Evolutionary conservation across 2,329 filamentous ascomycete species (phyloP), one percentile per base, ranked within the genome.

Genomic region (Nemania sp.): DNA sequence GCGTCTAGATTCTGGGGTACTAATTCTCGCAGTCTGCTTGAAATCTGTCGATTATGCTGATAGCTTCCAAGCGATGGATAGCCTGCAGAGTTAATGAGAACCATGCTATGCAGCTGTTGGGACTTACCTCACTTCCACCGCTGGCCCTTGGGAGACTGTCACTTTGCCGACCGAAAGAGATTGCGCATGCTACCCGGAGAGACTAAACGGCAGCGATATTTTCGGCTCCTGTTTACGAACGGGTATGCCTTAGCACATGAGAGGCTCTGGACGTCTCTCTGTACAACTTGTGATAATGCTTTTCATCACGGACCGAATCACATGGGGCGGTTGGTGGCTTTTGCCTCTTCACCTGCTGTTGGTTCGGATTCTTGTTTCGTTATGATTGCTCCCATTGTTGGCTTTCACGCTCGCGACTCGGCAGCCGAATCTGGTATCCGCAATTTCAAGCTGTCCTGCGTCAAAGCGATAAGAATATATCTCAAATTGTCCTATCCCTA

Each of bases 21-120:
- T 91, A 22, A 90, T 88, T 0, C 90, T 91, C 0, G 82, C 80
- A 0, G 93, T 93, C 74, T 93, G 93, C 79, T 84, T 86, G 13
- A 85, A 89, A 29, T 89, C 92, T 55, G 82, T 89, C 0, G 84
- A 87, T 70, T 92, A 92, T 74, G 82, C 86, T 0, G 84, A 90
- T 73, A 86, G 88, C 24, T 82, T 87, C 20, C 87, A 90, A 72
- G 89, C 88, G 0, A 80, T 92, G 32, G 0, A 80, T 92, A 29
- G 87, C 89, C 63, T 83, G 84, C 66, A 89, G 92, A 74, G 75
- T 87, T 74, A 77, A 86, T 52, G 88, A 89, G 66, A 90, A 85
- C 70, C 80, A 82, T 45, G 92, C 89, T 0, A 76, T 90, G 7
- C 85, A 82, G 79, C 78, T 90, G 10, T 87, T 88, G 5, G 82